Conservation (phyloP, 2,329 filamentous ascomycete genomes). For the Orbilia blumenaviensis region DNA sequence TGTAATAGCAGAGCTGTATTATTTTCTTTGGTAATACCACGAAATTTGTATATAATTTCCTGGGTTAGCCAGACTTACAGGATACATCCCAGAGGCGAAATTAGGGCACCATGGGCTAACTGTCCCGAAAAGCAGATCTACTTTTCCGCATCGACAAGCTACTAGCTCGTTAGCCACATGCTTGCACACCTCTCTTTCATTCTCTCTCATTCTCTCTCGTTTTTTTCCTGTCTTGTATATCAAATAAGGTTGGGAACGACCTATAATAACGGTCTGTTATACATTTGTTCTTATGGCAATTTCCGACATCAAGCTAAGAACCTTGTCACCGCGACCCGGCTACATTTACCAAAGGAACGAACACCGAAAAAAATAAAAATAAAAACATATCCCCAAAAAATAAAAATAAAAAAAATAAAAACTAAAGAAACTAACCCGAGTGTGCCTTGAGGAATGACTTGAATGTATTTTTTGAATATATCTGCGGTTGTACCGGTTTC, state of each 20-base stretch:
- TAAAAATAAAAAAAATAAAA: neutral
- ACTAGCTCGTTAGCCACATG: slow-evolving; percentile 11
- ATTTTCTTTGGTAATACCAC: slow-evolving; percentile 34
- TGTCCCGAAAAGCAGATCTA: slow-evolving; percentile 39
- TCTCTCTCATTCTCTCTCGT: too few species aligned
- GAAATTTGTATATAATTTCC: slow-evolving; percentile 52
- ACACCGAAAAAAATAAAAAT: neutral
- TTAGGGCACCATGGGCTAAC: slow-evolving; percentile 33
- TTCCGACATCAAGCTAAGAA: slow-evolving; percentile 46
- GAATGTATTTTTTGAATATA: slow-evolving; percentile 27
- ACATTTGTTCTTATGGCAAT: slow-evolving; percentile 44
- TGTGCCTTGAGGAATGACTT: slow-evolving; percentile 22
- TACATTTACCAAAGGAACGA: neutral
- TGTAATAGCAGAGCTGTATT: slow-evolving; percentile 29
- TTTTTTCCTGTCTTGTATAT: slow-evolving; percentile 34
- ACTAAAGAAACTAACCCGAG: neutral
- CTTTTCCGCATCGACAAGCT: slow-evolving; percentile 15
- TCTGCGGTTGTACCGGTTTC: slow-evolving; percentile 45
- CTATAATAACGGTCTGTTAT: slow-evolving; percentile 48
- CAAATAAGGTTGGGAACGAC: slow-evolving; percentile 41
- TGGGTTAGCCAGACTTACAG: slow-evolving; percentile 40
- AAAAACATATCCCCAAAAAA: slow-evolving; percentile 1
- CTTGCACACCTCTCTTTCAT: slow-evolving; percentile 12
- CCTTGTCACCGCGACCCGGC: slow-evolving; percentile 27
- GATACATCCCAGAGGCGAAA: slow-evolving; percentile 54